Percentiles rank a stretch among this genome's conserved stretches.
Conservation (phyloP, 352 stramenopile species). For the Phytophthora podocarpi region DNA sequence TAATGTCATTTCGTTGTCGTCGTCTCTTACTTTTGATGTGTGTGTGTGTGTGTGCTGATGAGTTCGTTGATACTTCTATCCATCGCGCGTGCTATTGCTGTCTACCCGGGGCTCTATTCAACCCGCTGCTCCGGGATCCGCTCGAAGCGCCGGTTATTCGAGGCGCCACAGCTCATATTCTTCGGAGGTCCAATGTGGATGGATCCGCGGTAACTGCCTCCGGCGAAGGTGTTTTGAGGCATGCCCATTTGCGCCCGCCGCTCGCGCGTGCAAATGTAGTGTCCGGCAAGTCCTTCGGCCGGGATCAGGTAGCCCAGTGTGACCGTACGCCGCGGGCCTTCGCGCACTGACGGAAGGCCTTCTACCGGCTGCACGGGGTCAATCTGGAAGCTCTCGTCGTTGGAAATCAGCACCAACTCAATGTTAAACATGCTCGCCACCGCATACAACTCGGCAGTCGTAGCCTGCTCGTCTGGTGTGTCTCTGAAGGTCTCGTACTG, state of each 20-base stretch:
- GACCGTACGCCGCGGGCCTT: slow-evolving; percentile 55
- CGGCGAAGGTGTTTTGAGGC: slow-evolving; percentile 67
- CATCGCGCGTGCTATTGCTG: slow-evolving; percentile 1
- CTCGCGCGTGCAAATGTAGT: slow-evolving; percentile 85
- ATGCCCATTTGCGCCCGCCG: slow-evolving; percentile 43
- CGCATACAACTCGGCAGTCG: slow-evolving; percentile 78
- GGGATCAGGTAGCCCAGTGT: slow-evolving; percentile 81
- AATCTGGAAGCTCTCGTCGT: slow-evolving; percentile 84
- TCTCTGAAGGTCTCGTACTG: slow-evolving; percentile 79
- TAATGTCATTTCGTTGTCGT: slow-evolving; percentile 29
- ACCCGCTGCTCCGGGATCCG: slow-evolving; percentile 69
- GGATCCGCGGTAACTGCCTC: slow-evolving; percentile 76
- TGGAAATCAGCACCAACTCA: slow-evolving; percentile 80
- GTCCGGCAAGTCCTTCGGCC: slow-evolving; percentile 62
- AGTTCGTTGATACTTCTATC: slow-evolving; percentile 29
- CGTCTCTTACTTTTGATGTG: slow-evolving; percentile 19
- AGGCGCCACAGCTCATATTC: slow-evolving; percentile 50
- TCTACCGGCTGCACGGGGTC: slow-evolving; percentile 73
- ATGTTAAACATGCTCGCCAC: slow-evolving; percentile 86
- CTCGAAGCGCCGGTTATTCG: slow-evolving; percentile 54
- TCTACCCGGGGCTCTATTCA: slow-evolving; percentile 38
- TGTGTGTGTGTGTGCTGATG: slow-evolving; percentile 10
- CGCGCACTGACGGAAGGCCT: slow-evolving; percentile 61
- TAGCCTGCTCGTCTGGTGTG: slow-evolving; percentile 76
- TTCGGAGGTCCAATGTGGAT: slow-evolving; percentile 75